Base-by-base conservation (phyloP, 1,284 basidiomycete species). In the Sanghuangporus weigelae region DNA sequence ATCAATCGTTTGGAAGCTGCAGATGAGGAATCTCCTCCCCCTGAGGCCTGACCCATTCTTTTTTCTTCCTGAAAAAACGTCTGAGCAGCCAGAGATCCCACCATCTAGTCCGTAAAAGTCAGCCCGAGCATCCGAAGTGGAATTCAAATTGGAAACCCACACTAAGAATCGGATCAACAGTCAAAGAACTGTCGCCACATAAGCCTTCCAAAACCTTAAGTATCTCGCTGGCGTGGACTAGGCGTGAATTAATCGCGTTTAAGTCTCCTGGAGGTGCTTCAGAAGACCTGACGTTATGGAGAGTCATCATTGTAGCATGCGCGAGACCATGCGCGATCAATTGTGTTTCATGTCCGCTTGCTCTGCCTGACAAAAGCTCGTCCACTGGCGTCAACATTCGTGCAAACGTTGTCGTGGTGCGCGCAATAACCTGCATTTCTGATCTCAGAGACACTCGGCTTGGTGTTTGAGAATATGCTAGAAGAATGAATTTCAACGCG, bases 321-420 rank as follows among this genome's bases (percentile, higher is more conserved):
- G 77, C 74, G 12, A 80, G 69, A 5, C 76, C 69, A 59, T 68
- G 67, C 35, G 68, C 68, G 38, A 71, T 67, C 12, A 72, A 67
- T 23, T 69, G 71, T 1, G 68, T 46, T 14, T 67, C 70, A 16
- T 57, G 57, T 44, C 64, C 63, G n/a, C 69, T 64, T 59, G 66
- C 56, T 21, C 65, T 39, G 21, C 63, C 51, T n/a, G 50, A 54
- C 26, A 57, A 63, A 3, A 68, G 48, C 35, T 48, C 53, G 19
- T 69, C 64, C 54, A 73, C 59, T 16, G 69, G 67, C 3, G 67
- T 67, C 8, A 75, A 68, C 2, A 67, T 63, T 8, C 65, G 64
- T 3, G 71, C 73, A 62, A 77, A 76, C 8, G 72, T 70, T 6
- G 71, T 71, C 16, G 79, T 71, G 8, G 73, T 71, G 31, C 68